Evolutionary conservation across 148 eudicot genomes (phyloP).

Genomic region (Rhododendron williamsianum): DNA sequence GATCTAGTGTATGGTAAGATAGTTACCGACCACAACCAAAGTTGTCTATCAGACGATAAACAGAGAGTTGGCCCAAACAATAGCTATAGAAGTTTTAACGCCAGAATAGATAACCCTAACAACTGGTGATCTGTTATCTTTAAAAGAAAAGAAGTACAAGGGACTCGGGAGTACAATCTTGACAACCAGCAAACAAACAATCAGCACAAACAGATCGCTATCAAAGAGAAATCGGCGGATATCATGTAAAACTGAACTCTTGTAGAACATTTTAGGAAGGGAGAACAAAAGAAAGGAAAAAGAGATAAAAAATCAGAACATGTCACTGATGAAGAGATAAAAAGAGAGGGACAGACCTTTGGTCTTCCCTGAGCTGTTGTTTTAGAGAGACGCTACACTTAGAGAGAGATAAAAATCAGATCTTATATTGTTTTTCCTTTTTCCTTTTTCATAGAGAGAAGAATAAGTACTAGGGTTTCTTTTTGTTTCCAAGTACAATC

Average conservation of each 20-base stretch:
- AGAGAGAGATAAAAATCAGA: background rate
- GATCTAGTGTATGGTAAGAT: background rate
- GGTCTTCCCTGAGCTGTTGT: background rate
- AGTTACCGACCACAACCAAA: background rate
- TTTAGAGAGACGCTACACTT: background rate
- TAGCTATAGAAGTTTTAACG: background rate
- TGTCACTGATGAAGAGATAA: background rate
- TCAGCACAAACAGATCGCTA: background rate
- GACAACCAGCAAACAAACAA: background rate
- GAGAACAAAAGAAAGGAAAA: background rate
- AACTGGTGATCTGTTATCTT: background rate
- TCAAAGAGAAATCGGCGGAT: background rate
- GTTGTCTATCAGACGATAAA: background rate
- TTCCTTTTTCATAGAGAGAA: background rate
- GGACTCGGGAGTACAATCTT: background rate
- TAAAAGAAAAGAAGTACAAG: background rate
- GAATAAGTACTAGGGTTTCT: background rate
- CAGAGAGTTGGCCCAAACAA: background rate
- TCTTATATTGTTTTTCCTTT: background rate
- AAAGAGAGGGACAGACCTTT: background rate
- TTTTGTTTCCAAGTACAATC: background rate
- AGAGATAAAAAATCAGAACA: background rate
- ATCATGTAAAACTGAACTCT: background rate
- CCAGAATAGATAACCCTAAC: background rate
- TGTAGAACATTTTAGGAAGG: background rate